Base-by-base conservation (phyloP, 176 grass and related monocot genomes). In the Poa pratensis region DNA sequence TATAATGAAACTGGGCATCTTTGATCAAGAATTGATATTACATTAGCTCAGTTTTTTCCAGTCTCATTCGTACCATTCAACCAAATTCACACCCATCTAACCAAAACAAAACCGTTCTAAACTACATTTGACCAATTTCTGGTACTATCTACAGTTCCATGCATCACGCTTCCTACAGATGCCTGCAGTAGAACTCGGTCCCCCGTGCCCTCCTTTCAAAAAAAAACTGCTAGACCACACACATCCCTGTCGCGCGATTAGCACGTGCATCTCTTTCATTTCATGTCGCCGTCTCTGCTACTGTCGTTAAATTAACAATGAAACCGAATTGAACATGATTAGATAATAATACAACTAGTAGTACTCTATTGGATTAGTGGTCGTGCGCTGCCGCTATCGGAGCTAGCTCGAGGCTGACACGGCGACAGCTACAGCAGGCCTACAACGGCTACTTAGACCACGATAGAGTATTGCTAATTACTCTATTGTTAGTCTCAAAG, bases 351-450 rank as follows among this genome's bases (percentile, higher is more conserved):
- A 5, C 4, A n/a, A n/a, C n/a, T 15, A 54, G 7, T 57, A 57
- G 9, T 24, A 5, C n/a, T 0, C 59, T 64, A 64, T 32, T 16
- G 8, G 72, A 19, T 11, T 30, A n/a, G 42, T 19, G 13, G 70
- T 16, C 7, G 71, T 74, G 71, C 46, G 7, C 16, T 9, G 46
- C 46, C 23, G 69, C 46, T 52, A 24, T 52, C 24, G 46, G 48
- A 75, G 72, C 71, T 19, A 75, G 72, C 71, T 30, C 71, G 46
- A 51, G 71, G 17, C 71, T 52, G 72, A 53, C 72, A 75, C 72
- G 17, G 15, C 24, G 61, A 64, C 48, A 52, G 34, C 66, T 16
- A 40, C 66, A 67, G 64, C 40, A 50, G 70, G 46, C 43, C 46
- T 75, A 52, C 23, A 75, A 75, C 72, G 46, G 72, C 46, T 75